These are phyloP conservation scores for Coemansia aciculifera DNA, from an alignment of 192 early-diverging fungal species.

Conservation along the genomic window DNA sequence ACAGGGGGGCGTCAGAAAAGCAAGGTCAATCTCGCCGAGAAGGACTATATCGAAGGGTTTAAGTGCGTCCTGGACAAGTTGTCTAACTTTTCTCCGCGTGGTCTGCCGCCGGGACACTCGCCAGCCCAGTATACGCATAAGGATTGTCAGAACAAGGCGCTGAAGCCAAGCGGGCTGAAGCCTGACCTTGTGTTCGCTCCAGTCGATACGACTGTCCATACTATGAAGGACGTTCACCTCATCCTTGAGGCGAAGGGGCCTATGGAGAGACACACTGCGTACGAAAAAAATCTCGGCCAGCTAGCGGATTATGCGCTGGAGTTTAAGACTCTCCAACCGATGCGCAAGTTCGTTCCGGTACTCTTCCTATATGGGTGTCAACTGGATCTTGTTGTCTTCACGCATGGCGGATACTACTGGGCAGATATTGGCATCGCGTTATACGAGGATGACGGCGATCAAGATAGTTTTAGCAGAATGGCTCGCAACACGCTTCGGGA, in stretches of 20 bases:
- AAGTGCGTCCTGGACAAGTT: background rate
- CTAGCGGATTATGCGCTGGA: slow-evolving; percentile 23
- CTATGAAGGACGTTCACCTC: background rate
- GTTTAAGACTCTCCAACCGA: slow-evolving; percentile 17
- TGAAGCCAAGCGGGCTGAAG: background rate
- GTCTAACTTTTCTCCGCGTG: background rate
- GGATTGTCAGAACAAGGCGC: background rate
- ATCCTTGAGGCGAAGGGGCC: background rate
- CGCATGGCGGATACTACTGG: slow-evolving; percentile 6
- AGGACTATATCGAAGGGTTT: background rate
- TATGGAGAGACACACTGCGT: background rate
- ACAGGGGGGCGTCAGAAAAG: background rate
- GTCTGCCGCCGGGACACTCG: background rate
- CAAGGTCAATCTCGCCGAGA: background rate
- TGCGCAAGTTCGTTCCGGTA: slow-evolving; percentile 20
- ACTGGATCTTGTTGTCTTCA: slow-evolving; percentile 17
- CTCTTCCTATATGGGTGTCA: slow-evolving; percentile 18
- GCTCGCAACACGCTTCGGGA: background rate
- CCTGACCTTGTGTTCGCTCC: background rate
- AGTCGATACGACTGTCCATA: background rate
- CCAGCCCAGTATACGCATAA: background rate
- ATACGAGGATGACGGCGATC: background rate
- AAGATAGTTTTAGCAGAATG: background rate
- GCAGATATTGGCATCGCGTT: slow-evolving; percentile 4
- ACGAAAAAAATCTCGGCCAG: slow-evolving; percentile 18